Conservation (phyloP, 2,329 filamentous ascomycete genomes). For the Fusarium odoratissimum region DNA sequence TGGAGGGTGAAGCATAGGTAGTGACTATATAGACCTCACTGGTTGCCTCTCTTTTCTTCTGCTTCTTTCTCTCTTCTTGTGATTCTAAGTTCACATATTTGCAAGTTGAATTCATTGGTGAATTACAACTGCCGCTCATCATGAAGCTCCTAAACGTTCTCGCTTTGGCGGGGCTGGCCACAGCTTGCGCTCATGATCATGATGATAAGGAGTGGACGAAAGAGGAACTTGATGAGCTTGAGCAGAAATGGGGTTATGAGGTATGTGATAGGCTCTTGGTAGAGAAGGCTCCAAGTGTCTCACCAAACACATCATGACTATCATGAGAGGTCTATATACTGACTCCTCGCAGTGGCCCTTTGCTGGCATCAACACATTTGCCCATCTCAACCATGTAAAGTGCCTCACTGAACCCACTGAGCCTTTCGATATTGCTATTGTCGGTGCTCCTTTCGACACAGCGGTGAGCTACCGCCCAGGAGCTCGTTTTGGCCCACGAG, state of each 20-base stretch:
- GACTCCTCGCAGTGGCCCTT: slow-evolving; percentile 59
- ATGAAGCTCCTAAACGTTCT: slow-evolving; percentile 49
- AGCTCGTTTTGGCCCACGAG: slow-evolving; percentile 86
- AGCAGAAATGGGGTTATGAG: slow-evolving; percentile 69
- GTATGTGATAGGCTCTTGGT: slow-evolving; percentile 50
- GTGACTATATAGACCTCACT: slow-evolving; percentile 32
- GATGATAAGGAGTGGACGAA: slow-evolving; percentile 59
- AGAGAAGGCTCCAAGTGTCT: neutral
- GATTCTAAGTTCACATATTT: neutral
- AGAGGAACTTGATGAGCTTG: slow-evolving; percentile 63
- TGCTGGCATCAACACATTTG: slow-evolving; percentile 80
- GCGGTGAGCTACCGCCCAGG: slow-evolving; percentile 71
- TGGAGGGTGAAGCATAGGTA: slow-evolving; percentile 15
- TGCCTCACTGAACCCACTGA: slow-evolving; percentile 74
- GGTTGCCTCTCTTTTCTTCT: neutral
- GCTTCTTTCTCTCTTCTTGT: neutral
- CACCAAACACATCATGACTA: neutral
- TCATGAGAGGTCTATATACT: neutral
- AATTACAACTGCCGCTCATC: neutral
- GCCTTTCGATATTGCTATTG: slow-evolving; percentile 76
- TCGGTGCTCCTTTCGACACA: slow-evolving; percentile 81
- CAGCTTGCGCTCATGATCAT: slow-evolving; percentile 47
- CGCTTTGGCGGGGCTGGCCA: slow-evolving; percentile 42
- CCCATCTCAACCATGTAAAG: slow-evolving; percentile 75
- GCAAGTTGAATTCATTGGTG: neutral